Conservation (phyloP, 108 stramenopile genomes). For the Skeletonema grethae region DNA sequence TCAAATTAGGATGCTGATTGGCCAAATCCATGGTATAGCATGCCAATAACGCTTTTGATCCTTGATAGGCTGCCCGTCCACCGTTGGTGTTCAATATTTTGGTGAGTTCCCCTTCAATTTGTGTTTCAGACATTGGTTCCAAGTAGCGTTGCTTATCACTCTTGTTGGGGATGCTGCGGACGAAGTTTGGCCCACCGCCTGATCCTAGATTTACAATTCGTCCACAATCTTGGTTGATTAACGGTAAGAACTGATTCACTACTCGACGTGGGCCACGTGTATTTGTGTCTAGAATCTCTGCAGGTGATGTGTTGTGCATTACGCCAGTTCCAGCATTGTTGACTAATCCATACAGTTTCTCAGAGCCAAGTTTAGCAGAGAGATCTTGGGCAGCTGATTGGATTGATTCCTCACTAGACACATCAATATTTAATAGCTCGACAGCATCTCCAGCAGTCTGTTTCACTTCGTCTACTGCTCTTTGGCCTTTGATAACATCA, state of each 20-base stretch:
- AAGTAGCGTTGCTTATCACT: slow-evolving; percentile 31
- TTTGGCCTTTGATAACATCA: slow-evolving; percentile 34
- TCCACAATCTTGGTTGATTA: slow-evolving; percentile 42
- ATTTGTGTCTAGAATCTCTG: slow-evolving; percentile 59
- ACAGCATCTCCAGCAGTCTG: slow-evolving; percentile 43
- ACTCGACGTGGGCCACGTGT: slow-evolving; percentile 63
- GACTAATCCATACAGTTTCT: slow-evolving; percentile 60
- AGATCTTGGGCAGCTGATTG: slow-evolving; percentile 49
- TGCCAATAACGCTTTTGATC: slow-evolving; percentile 60
- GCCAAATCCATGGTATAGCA: slow-evolving; percentile 61
- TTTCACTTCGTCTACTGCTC: slow-evolving; percentile 58
- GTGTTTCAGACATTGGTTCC: slow-evolving; percentile 31
- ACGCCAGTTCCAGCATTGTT: slow-evolving; percentile 75
- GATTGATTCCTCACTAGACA: slow-evolving; percentile 48
- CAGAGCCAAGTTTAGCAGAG: slow-evolving; percentile 20
- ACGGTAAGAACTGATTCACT: slow-evolving; percentile 50
- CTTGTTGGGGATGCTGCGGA: slow-evolving; percentile 7
- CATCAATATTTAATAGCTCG: slow-evolving; percentile 62
- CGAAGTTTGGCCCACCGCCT: slow-evolving; percentile 57
- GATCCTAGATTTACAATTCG: slow-evolving; percentile 71
- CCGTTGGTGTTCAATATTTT: slow-evolving; percentile 25
- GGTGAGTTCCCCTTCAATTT: slow-evolving; percentile 41
- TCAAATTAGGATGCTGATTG: slow-evolving; percentile 52
- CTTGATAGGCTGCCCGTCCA: slow-evolving; percentile 34
- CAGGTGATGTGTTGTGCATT: slow-evolving; percentile 21